Base-by-base conservation (phyloP, 352 stramenopile genomes). In the Elongisporangium senticosum region DNA sequence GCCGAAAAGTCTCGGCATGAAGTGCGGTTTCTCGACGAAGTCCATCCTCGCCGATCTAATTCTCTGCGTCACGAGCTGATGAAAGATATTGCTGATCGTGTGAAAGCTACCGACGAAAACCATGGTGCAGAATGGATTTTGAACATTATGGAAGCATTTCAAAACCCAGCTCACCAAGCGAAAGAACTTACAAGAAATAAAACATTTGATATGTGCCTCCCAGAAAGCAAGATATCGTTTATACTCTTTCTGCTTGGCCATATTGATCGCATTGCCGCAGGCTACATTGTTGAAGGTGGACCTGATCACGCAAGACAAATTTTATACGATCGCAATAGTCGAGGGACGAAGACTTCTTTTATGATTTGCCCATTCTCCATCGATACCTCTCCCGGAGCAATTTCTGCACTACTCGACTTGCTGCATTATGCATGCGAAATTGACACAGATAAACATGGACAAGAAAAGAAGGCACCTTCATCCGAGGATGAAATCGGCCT, bases 231-330 rank as follows among this genome's bases (percentile, higher is more conserved):
- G n/a, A 37, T 23, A 33, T 58, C 40, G n/a, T 59, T 59, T 22
- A 49, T 67, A n/a, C 59, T 83, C 21, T 81, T 72, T 22, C 63
- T 85, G n/a, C 24, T 71, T n/a, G 72, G 72, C 0, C 72, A 85
- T 57, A 58, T 85, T 1, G 72, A 82, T 48, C 72, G 75, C 7
- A 61, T 85, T 23, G 65, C 72, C 3, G 26, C 59, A 0, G 55
- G 62, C 1, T 82, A 80, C 53, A 49, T 73, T 20, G 15, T 51
- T 11, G 61, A 71, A 53, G 26, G 49, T 49, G 33, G 37, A 17
- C 49, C 26, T 15, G 26, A 53, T 37, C 21, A 20, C 14, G 17
- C 49, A 53, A 33, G 53, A 58, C 57, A 43, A 49, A 10, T 20
- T 21, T 14, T 24, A 33, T 26, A 26, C 21, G 43, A 64, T 13